Conservation (phyloP, 805 yeast species). For the Pichia exigua region DNA sequence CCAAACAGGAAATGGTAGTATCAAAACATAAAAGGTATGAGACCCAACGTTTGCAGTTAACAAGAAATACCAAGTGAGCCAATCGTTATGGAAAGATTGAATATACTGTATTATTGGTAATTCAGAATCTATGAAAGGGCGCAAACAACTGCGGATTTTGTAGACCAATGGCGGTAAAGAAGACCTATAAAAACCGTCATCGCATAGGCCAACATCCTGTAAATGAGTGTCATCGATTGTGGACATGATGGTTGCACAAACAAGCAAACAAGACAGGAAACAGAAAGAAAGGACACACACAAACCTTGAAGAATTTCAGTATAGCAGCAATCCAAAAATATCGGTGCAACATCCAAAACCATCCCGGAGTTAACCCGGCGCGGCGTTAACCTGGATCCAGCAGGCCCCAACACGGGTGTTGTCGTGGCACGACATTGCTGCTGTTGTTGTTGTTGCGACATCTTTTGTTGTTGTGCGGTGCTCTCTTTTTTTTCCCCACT, state of each 20-base stretch:
- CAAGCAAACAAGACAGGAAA: not conserved
- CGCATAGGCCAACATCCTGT: constrained; percentile 68
- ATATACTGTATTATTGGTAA: constrained; percentile 48
- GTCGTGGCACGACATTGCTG: no score
- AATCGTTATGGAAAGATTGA: constrained; percentile 46
- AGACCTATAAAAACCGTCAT: constrained; percentile 55
- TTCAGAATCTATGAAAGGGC: constrained; percentile 57
- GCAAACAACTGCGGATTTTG: constrained; percentile 41
- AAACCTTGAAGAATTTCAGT: not conserved
- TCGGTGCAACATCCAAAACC: no score
- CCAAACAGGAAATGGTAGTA: constrained; percentile 84
- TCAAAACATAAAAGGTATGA: constrained; percentile 86
- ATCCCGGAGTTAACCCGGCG: not conserved
- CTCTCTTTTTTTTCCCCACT: no score
- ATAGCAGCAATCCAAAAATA: no score
- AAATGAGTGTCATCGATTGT: constrained; percentile 2
- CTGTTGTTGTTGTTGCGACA: not conserved
- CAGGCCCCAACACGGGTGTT: no score
- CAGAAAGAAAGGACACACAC: not conserved
- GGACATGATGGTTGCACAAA: not conserved
- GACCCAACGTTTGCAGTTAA: constrained; percentile 86
- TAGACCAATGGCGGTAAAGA: constrained; percentile 51
- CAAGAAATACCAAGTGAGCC: constrained; percentile 69
- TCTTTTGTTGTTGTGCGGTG: not conserved
- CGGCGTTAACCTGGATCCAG: not conserved